These are phyloP conservation scores for Chlamydomonas sp. DNA, from an alignment of 139 green algal species.

Conservation along the genomic window DNA sequence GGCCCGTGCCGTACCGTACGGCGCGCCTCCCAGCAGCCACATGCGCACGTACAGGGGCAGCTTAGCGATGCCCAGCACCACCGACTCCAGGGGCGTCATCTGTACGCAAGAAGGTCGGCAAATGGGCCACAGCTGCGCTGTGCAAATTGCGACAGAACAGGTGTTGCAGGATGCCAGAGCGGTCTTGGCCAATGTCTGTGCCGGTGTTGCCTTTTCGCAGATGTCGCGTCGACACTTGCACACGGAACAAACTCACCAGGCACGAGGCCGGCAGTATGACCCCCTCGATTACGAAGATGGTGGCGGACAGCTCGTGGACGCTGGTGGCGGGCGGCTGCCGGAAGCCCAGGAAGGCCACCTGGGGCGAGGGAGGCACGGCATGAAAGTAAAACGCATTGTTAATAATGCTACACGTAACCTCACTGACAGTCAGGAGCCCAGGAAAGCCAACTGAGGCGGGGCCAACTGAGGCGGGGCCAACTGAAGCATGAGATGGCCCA, in stretches of 20 bases:
- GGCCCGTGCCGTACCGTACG: no score
- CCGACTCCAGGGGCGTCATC: slow-evolving; percentile 16
- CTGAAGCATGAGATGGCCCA: no score
- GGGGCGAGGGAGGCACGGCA: background rate
- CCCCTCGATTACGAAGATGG: slow-evolving; percentile 21
- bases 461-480: no score
- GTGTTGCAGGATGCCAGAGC: background rate
- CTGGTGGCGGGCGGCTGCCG: background rate
- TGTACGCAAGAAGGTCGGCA: background rate
- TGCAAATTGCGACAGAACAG: background rate
- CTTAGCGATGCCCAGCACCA: background rate
- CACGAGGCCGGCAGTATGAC: slow-evolving; percentile 8
- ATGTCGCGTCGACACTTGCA: no score
- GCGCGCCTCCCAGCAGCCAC: background rate
- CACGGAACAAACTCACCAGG: background rate
- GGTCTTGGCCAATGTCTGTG: no score
- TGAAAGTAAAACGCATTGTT: no score
- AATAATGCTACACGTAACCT: no score
- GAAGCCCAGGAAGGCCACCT: slow-evolving; percentile 12
- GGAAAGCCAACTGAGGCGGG: no score
- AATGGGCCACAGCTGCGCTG: no score
- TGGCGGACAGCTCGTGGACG: background rate
- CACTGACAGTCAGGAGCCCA: no score
- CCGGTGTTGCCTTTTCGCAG: no score
- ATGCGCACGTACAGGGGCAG: slow-evolving; percentile 1